Percentiles rank a stretch among this genome's conserved stretches.
Conservation (phyloP, 345 rosid genomes). For the Syzygium grande region DNA sequence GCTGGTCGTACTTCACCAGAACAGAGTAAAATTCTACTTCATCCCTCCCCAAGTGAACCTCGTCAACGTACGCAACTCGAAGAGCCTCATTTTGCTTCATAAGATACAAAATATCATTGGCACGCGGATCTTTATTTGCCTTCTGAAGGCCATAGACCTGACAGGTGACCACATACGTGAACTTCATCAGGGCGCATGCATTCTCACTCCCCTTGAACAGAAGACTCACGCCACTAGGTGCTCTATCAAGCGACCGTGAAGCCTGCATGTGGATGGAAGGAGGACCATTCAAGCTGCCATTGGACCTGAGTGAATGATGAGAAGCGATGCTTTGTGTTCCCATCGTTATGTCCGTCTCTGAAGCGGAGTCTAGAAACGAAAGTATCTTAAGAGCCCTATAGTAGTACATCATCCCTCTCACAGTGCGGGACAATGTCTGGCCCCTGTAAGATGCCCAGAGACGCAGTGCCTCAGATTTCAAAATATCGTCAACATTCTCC, state of each 20-base stretch:
- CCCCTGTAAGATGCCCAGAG: slow-evolving; percentile 96
- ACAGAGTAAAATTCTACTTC: slow-evolving; percentile 68
- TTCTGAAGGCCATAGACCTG: slow-evolving; percentile 80
- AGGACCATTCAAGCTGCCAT: slow-evolving; percentile 13
- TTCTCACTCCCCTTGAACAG: slow-evolving; percentile 80
- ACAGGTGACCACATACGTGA: slow-evolving; percentile 77
- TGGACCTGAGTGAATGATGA: slow-evolving; percentile 23
- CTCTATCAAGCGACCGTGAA: slow-evolving; percentile 29
- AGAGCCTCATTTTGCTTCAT: slow-evolving; percentile 79
- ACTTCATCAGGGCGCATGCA: slow-evolving; percentile 79
- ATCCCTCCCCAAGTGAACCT: slow-evolving; percentile 46
- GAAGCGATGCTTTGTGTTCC: slow-evolving; percentile 47
- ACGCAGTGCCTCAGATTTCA: slow-evolving; percentile 59
- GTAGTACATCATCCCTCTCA: slow-evolving; percentile 94
- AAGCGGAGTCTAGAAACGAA: slow-evolving; percentile 78
- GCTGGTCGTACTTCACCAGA: slow-evolving; percentile 74
- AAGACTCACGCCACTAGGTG: slow-evolving; percentile 47
- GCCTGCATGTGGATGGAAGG: slow-evolving; percentile 9
- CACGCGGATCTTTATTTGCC: slow-evolving; percentile 59
- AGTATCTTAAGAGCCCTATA: slow-evolving; percentile 82
- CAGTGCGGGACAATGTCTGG: slow-evolving; percentile 88
- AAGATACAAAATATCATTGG: slow-evolving; percentile 63
- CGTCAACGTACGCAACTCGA: slow-evolving; percentile 89
- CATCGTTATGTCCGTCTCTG: slow-evolving; percentile 66
- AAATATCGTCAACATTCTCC: slow-evolving; percentile 61